Conservation (phyloP, 208 protist species). For the Trypanosoma cruzi region DNA sequence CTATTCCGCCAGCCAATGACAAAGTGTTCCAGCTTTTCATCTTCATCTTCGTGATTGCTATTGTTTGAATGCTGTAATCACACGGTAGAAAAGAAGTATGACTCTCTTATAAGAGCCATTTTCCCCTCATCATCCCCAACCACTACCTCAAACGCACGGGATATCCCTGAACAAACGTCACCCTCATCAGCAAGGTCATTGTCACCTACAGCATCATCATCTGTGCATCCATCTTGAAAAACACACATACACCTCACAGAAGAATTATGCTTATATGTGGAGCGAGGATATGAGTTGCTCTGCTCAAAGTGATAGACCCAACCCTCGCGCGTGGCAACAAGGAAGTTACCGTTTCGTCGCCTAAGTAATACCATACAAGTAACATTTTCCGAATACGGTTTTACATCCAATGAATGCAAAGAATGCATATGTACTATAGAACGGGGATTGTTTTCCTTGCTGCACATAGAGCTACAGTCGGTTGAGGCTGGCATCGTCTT, state of each 20-base stretch:
- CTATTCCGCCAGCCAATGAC: too few relatives aligned
- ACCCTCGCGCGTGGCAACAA: slow-evolving; percentile 28
- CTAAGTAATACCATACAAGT: slow-evolving; percentile 21
- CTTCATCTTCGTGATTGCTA: not conserved
- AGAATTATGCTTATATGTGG: slow-evolving; percentile 19
- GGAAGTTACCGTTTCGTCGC: slow-evolving; percentile 18
- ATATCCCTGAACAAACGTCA: not conserved
- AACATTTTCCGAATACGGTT: slow-evolving; percentile 8
- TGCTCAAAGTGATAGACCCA: slow-evolving; percentile 33
- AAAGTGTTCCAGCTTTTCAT: not conserved
- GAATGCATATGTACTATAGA: not conserved
- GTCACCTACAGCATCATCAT: not conserved
- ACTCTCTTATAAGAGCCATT: slow-evolving; percentile 19
- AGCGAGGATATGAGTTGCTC: slow-evolving; percentile 8
- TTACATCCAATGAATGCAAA: not conserved
- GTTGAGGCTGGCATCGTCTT: not conserved
- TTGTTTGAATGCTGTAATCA: not conserved
- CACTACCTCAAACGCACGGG: slow-evolving; percentile 15
- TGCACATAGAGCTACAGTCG: not conserved
- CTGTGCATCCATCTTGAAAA: slow-evolving; percentile 15
- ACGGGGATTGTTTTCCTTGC: slow-evolving; percentile 7
- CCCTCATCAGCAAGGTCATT: not conserved
- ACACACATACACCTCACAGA: slow-evolving; percentile 25
- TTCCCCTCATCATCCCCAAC: slow-evolving; percentile 25
- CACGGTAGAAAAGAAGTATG: slow-evolving; percentile 10